Base-by-base conservation (phyloP, 2,329 filamentous ascomycete species). In the Pseudogymnoascus sp. region DNA sequence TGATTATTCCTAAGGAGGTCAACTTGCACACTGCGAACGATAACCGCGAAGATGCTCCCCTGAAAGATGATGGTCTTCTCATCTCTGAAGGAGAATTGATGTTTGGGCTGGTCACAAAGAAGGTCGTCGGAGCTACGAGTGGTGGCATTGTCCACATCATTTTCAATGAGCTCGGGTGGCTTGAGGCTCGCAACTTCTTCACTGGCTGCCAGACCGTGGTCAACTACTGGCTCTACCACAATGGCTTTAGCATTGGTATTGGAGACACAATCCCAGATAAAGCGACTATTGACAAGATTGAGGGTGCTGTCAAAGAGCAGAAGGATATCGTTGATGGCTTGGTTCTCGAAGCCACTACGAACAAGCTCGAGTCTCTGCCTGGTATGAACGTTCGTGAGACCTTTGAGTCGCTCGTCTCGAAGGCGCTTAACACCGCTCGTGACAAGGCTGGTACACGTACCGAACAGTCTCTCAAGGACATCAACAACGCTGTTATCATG, bases 361-460 rank as follows among this genome's bases (percentile, higher is more conserved):
- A 97, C 73, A 81, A 87, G 68, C 84, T 99, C 54, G 94, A 99
- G 74, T 85, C 92, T n/a, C 78, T 94, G 60, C 94, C 94, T 44
- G 94, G 94, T 83, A 97, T 99, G 92, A 99, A 95, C 67, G 89
- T 99, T 63, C 89, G 95, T 79, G 92, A 96, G 72, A 97, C 94
- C 0, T 99, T 99, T 72, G 94, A 99, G 77, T 95, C 89, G 78
- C 93, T 95, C 77, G 94, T 97, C 35, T 96, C 93, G 57, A 92
- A 92, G 74, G 90, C 90, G 62, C 80, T 99, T 61, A 97, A 99
- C 77, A 90, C 88, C 66, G 93, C 93, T 72, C 93, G 93, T 88
- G 94, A 99, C 72, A 89, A 92, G 74, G 94, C 94, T 71, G 94
- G 94, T 86, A 93, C 88, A 21, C 89, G 87, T 59, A 96, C 94